These are phyloP conservation scores for Penicillium herquei DNA, from an alignment of 495 filamentous ascomycete species.

Conservation along the genomic window DNA sequence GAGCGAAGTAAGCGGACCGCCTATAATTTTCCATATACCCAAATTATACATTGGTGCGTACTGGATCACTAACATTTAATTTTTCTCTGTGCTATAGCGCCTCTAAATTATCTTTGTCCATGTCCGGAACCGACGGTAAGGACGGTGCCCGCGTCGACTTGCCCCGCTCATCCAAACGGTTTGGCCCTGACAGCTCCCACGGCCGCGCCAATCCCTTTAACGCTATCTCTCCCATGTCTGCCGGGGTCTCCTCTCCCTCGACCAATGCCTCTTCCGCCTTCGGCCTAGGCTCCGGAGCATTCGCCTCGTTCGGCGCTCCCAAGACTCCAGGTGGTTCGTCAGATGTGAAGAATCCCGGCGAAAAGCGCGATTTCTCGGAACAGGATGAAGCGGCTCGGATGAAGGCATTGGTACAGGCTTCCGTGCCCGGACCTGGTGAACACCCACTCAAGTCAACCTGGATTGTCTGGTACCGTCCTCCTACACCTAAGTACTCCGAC, in stretches of 20 bases:
- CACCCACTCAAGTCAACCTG: constrained; percentile 81
- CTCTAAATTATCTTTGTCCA: constrained; percentile 88
- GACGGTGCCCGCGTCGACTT: constrained; percentile 60
- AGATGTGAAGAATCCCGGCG: constrained; percentile 68
- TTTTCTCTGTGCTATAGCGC: constrained; percentile 46
- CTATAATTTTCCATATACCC: neutral
- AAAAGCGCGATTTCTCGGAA: constrained; percentile 61
- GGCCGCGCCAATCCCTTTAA: constrained; percentile 85
- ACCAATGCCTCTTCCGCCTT: constrained; percentile 88
- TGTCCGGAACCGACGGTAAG: constrained; percentile 60
- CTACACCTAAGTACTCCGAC: constrained; percentile 93
- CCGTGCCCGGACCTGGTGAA: constrained; percentile 40
- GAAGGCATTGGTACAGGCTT: constrained; percentile 38
- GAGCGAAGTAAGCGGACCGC: constrained; percentile 69
- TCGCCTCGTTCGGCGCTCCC: constrained; percentile 93
- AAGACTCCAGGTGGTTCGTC: constrained; percentile 83
- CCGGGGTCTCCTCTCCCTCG: constrained; percentile 78
- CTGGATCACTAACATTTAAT: constrained; percentile 1
- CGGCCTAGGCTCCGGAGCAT: constrained; percentile 89
- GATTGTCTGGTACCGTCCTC: constrained; percentile 96
- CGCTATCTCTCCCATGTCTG: constrained; percentile 67
- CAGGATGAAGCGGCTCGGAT: constrained; percentile 55
- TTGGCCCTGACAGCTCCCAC: constrained; percentile 74
- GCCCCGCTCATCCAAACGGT: constrained; percentile 70
- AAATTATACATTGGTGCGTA: neutral